Conservation (phyloP, 768 basidiomycete genomes). For the Boletus fagicola region DNA sequence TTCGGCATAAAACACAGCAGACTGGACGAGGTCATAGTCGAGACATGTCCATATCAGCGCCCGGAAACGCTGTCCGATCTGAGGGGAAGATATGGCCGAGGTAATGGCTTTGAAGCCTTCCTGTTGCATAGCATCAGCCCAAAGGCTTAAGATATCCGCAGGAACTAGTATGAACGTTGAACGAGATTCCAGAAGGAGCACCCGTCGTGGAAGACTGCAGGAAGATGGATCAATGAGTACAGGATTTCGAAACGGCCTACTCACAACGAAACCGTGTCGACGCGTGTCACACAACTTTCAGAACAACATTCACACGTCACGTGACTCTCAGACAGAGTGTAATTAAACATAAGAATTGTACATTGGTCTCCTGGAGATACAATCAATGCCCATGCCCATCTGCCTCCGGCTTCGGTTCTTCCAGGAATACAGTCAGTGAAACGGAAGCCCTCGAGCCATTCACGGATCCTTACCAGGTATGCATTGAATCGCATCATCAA, state of each 20-base stretch:
- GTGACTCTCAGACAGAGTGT: conserved; percentile 22
- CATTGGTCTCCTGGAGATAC: conserved; percentile 4
- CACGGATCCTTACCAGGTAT: conserved; percentile 62
- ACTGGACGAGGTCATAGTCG: conserved; percentile 72
- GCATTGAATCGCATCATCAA: conserved; percentile 95
- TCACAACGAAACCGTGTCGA: conserved; percentile 12
- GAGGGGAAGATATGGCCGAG: conserved; percentile 47
- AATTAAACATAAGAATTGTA: conserved; percentile 10
- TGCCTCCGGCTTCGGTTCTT: conserved; percentile 70
- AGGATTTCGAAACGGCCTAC: conserved; percentile 22
- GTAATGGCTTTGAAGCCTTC: conserved; percentile 39
- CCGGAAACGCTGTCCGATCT: conserved; percentile 67
- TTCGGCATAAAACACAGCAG: conserved; percentile 89
- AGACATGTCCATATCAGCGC: conserved; percentile 81
- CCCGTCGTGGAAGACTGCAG: conserved; percentile 11
- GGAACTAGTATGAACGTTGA: conserved; percentile 20
- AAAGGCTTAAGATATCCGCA: conserved; percentile 31
- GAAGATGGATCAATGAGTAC: conserved; percentile 10
- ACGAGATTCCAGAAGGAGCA: conserved; percentile 4
- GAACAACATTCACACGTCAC: conserved; percentile 25
- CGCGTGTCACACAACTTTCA: conserved; percentile 22
- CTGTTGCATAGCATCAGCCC: conserved; percentile 52
- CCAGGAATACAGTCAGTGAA: conserved; percentile 16
- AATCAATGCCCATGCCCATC: conserved; percentile 74
- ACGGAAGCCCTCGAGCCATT: conserved; percentile 9